These are phyloP conservation scores for Stromatinia cepivora DNA, from an alignment of 2,329 filamentous ascomycete genomes.

Conservation along the genomic window DNA sequence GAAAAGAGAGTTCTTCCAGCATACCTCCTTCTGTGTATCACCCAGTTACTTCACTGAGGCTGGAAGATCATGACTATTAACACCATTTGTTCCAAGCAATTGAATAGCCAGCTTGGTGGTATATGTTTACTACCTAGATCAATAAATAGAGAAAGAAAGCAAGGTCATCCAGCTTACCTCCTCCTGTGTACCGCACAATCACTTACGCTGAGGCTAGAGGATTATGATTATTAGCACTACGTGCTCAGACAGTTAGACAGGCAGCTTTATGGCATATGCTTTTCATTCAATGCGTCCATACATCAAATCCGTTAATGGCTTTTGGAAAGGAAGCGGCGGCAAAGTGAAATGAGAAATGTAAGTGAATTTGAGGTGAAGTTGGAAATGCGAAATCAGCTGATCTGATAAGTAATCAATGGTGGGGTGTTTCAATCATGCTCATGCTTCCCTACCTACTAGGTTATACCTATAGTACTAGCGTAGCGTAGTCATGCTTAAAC, in stretches of 20 bases:
- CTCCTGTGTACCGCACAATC: not conserved
- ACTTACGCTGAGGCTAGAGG: not conserved
- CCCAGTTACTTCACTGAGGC: not conserved
- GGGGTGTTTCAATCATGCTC: not conserved
- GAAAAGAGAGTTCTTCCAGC: not conserved
- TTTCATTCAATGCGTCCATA: not conserved
- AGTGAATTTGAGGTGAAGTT: not conserved
- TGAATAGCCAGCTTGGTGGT: not conserved
- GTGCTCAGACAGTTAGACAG: not conserved
- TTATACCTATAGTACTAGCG: not conserved
- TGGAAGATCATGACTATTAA: not conserved
- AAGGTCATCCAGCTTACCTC: not conserved
- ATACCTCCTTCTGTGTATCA: not conserved
- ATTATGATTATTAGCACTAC: not conserved
- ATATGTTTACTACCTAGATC: not conserved
- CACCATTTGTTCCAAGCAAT: not conserved
- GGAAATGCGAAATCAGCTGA: conserved; percentile 15
- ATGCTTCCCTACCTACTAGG: not conserved
- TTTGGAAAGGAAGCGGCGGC: not conserved
- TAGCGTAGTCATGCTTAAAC: not conserved
- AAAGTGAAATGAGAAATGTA: not conserved
- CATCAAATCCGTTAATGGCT: not conserved
- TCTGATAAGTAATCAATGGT: not conserved
- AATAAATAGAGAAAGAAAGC: not conserved
- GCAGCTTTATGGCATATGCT: not conserved